Base-by-base conservation (phyloP, 2,329 filamentous ascomycete species). In the Massarina eburnea region DNA sequence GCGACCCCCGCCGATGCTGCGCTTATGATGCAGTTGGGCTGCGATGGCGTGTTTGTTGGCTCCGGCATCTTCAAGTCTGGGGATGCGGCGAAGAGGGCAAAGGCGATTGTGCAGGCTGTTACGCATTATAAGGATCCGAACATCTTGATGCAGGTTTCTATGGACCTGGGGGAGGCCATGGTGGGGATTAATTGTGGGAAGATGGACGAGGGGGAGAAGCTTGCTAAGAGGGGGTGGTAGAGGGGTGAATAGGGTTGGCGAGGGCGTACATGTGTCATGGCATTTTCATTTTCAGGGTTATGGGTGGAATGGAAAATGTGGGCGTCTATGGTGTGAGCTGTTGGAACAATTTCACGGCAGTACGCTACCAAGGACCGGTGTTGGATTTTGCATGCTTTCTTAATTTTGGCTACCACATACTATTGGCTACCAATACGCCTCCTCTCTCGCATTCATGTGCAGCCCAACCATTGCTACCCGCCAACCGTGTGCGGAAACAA, bases 11-110 rank as follows among this genome's bases (percentile, higher is more conserved):
- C 94, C 0, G 94, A 99, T 73, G 94, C 94, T 0, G 94, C 94
- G 2, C 78, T 99, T 76, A 89, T 99, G 92, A 99, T 99, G 94
- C 92, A 97, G 79, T 78, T 99, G 54, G 94, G 94, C 49, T 97
- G 94, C 67, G 94, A 99, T 66, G 94, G 94, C 47, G 94, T 99
- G 27, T 99, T 99, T 68, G 94, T 99, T 27, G 94, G 94, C 21
- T 91, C 85, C 46, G 94, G 94, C 21, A 97, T 97, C 72, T 99
- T 99, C 83, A 97, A 97, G 83, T 89, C 84, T 4, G 92, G 92
- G 15, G 86, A 97, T 72, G 88, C 94, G 18, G 84, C 86, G 35
- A 89, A 92, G 83, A 80, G 94, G 49, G 94, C 94, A 12, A 89
- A 86, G 77, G 94, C 94, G 29, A 97, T 99, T 62, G 94, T 99